Evolutionary conservation across 768 basidiomycete species (phyloP), one percentile per base, ranked within the genome.

Genomic region (Mycena metata): DNA sequence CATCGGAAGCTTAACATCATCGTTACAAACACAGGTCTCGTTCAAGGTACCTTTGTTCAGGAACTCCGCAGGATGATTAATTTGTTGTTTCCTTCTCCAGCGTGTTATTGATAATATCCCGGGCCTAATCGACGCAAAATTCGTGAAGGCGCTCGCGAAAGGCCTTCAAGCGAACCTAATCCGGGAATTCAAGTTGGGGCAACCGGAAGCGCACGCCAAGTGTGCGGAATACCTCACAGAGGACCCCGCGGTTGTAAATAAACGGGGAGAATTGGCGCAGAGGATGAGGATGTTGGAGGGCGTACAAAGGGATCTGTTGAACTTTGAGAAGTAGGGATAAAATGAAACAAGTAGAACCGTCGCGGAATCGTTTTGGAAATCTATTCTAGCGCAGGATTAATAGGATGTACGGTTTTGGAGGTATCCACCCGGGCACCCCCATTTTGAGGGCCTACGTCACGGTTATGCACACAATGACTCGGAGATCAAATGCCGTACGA

Each of bases 31-130:
- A 6, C 23, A 64, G 62, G 43, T 55, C 19, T 36, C 62, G 6
- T 64, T 46, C 43, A 55, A 26, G 43, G 62, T 64, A 36, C 30
- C 3, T 30, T 30, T n/a, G n/a, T n/a, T n/a, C n/a, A n/a, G n/a
- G 30, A 6, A 6, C 30, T 30, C 6, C 6, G 30, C 3, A 6
- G 30, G 6, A 30, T 30, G 30, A 30, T 6, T 30, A 6, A 30
- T 30, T 30, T 30, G 6, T 30, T 6, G 3, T 30, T 30, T 30
- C 15, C 2, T 5, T 5, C 19, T 54, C 6, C 41, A 86, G 85
- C 79, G 84, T n/a, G 75, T 85, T 64, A 83, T 85, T 62, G 84
- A 86, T 67, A 79, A 77, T 56, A 66, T 85, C 3, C 84, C 85
- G 10, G 77, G 62, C 24, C 72, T 73, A 26, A 79, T 77, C 46